These are phyloP conservation scores for Bipolaris oryzae DNA, from an alignment of 2,329 filamentous ascomycete genomes.

Conservation along the genomic window DNA sequence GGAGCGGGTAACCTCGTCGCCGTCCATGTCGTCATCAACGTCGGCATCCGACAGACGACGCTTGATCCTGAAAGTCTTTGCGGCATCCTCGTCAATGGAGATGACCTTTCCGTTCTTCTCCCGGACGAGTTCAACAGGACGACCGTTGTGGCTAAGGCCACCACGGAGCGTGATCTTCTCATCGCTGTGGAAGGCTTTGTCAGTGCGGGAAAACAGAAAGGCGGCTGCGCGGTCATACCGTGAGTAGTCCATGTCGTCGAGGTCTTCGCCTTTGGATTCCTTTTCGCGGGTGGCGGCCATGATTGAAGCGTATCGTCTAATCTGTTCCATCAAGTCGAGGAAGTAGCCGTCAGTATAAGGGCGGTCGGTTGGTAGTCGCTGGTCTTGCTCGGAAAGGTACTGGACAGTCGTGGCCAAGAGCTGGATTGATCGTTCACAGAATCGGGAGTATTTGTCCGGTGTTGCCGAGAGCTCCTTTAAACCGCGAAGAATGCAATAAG, in stretches of 20 bases:
- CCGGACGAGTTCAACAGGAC: slow-evolving; percentile 81
- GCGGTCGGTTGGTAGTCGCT: slow-evolving; percentile 80
- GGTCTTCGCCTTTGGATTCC: slow-evolving; percentile 61
- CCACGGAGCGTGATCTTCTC: slow-evolving; percentile 82
- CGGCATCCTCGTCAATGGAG: slow-evolving; percentile 67
- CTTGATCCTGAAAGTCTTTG: slow-evolving; percentile 66
- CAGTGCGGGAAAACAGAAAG: slow-evolving; percentile 33
- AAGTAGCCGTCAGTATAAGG: slow-evolving; percentile 97
- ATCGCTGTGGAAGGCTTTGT: slow-evolving; percentile 51
- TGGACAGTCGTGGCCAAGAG: slow-evolving; percentile 90
- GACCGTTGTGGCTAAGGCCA: slow-evolving; percentile 80
- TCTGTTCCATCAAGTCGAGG: slow-evolving; percentile 93
- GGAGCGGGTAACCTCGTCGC: slow-evolving; percentile 82
- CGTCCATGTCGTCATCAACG: slow-evolving; percentile 70
- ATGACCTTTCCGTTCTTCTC: slow-evolving; percentile 79
- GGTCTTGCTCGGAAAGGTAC: slow-evolving; percentile 83
- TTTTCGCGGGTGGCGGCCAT: slow-evolving; percentile 76
- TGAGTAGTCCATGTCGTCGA: slow-evolving; percentile 59
- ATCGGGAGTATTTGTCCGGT: slow-evolving; percentile 79
- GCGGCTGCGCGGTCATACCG: slow-evolving; percentile 45
- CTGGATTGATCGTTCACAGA: slow-evolving; percentile 87
- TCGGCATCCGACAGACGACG: slow-evolving; percentile 51
- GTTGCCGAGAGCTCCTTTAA: slow-evolving; percentile 75
- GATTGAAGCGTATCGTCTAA: slow-evolving; percentile 85
- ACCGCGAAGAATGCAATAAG: slow-evolving; percentile 64